Conservation (phyloP, 176 grass and related monocot species). For the Zizania latifolia region DNA sequence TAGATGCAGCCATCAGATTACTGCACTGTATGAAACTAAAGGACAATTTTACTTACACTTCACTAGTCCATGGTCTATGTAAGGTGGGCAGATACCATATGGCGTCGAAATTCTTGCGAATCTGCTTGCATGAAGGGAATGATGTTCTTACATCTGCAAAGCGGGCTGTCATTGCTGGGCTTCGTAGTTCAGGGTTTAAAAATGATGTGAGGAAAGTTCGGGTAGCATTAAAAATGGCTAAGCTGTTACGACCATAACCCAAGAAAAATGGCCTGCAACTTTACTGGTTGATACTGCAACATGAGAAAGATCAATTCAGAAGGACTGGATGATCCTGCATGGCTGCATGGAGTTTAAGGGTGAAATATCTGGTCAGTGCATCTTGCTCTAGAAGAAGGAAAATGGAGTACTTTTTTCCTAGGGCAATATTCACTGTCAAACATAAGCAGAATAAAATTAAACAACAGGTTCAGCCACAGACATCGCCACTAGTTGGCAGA, state of each 20-base stretch:
- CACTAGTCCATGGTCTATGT: conserved; percentile 75
- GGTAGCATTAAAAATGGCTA: conserved; percentile 48
- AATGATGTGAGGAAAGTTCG: conserved; percentile 71
- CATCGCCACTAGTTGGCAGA: too few relatives aligned
- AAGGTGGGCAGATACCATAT: conserved; percentile 60
- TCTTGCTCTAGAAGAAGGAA: not conserved
- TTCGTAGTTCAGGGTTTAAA: conserved; percentile 67
- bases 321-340: not conserved
- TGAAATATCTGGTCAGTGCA: not conserved
- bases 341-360: not conserved
- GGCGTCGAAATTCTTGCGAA: conserved; percentile 73
- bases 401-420: not conserved
- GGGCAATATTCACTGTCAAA: not conserved
- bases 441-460: not conserved
- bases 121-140: conserved; percentile 69
- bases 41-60: conserved; percentile 84
- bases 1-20: conserved; percentile 71
- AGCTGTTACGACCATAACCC: conserved; percentile 39
- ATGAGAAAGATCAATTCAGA: not conserved
- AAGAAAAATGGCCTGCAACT: conserved; percentile 4
- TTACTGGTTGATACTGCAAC: not conserved
- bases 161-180: conserved; percentile 67
- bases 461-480: not conserved
- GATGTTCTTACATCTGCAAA: conserved; percentile 69
- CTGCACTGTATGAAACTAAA: conserved; percentile 66